Percentiles rank a stretch among this genome's conserved stretches.
Evolutionary conservation across 2,329 filamentous ascomycete genomes (phyloP).

Genomic region (Sphaerulina musiva): DNA sequence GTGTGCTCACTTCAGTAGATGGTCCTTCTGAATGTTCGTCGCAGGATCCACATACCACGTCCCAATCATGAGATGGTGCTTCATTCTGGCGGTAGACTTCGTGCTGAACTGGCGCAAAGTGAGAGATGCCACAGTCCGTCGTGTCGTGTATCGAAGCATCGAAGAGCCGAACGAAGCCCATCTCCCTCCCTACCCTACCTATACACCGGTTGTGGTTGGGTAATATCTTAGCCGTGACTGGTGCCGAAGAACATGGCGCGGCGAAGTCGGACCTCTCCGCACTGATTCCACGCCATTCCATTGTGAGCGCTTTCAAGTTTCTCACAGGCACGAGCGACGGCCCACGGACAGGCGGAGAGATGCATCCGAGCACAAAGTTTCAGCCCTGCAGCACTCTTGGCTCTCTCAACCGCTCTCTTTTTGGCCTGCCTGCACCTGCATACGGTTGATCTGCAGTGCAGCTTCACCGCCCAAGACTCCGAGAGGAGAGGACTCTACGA

Average conservation of each 20-base stretch:
- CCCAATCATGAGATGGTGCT: constrained; percentile 85
- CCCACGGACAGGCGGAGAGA: background rate
- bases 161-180: background rate
- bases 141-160: background rate
- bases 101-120: constrained; percentile 6
- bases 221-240: constrained; percentile 14
- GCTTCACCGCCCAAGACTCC: too few relatives aligned
- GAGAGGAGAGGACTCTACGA: too few relatives aligned
- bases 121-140: background rate
- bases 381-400: background rate
- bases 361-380: background rate
- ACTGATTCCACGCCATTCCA: background rate
- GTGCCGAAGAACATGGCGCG: constrained; percentile 8
- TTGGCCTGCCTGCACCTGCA: background rate
- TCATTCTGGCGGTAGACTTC: constrained; percentile 49
- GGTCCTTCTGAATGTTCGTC: background rate
- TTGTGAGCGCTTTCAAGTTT: background rate
- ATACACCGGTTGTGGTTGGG: background rate
- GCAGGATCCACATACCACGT: constrained; percentile 54
- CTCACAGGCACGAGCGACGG: background rate
- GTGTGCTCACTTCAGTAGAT: background rate
- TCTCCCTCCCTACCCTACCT: background rate
- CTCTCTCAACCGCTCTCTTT: background rate
- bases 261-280: background rate
- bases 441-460: too few relatives aligned